Evolutionary conservation across 2,329 filamentous ascomycete species (phyloP).

Genomic region (Microcera coccophila): DNA sequence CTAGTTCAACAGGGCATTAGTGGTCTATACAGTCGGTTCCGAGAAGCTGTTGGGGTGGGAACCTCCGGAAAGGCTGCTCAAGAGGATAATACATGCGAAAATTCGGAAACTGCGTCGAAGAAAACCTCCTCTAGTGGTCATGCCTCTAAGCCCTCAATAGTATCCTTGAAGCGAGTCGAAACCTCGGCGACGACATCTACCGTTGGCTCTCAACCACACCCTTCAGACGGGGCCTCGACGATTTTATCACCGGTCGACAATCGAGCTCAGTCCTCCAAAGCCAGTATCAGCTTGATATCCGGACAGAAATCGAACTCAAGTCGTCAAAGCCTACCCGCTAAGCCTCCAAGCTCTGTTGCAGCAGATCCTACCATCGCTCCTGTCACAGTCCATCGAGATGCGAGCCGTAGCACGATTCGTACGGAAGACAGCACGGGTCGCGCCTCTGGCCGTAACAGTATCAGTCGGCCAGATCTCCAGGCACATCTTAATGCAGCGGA

Average conservation of each 20-base stretch:
- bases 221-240: slow-evolving; percentile 37
- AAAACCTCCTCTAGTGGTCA: slow-evolving; percentile 40
- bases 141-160: slow-evolving; percentile 39
- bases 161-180: slow-evolving; percentile 41
- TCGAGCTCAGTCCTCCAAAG: slow-evolving; percentile 46
- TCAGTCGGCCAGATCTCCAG: slow-evolving; percentile 42
- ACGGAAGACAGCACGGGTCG: slow-evolving; percentile 43
- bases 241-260: slow-evolving; percentile 34
- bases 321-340: slow-evolving; percentile 40
- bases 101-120: slow-evolving; percentile 36
- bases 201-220: slow-evolving; percentile 27
- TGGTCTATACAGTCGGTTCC: slow-evolving; percentile 81
- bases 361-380: slow-evolving; percentile 46
- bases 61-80: slow-evolving; percentile 32
- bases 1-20: slow-evolving; percentile 80
- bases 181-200: slow-evolving; percentile 32
- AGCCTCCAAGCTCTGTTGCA: slow-evolving; percentile 40
- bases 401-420: slow-evolving; percentile 39
- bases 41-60: slow-evolving; percentile 72
- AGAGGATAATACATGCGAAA: slow-evolving; percentile 28
- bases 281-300: slow-evolving; percentile 45
- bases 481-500: slow-evolving; percentile 34
- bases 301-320: slow-evolving; percentile 41
- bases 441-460: slow-evolving; percentile 38
- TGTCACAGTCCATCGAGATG: slow-evolving; percentile 48